Evolutionary conservation across 768 basidiomycete species (phyloP).

Genomic region (Macrolepiota albuminosa): DNA sequence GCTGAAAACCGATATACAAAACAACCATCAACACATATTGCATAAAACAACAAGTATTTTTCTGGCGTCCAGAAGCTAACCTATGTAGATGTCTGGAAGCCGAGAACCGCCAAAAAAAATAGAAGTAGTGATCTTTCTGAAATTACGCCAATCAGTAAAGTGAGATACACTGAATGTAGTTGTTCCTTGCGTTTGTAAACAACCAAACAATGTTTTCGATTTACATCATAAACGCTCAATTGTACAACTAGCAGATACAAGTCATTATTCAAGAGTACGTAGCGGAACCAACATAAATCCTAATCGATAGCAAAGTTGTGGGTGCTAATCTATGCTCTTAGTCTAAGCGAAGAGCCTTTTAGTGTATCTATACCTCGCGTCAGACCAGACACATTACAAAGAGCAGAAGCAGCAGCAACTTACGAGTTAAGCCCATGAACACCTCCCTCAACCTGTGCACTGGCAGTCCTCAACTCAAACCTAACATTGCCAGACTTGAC

Average conservation of each 20-base stretch:
- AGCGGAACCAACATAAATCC: neutral
- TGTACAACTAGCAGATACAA: constrained; percentile 8
- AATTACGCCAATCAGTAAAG: too few species aligned
- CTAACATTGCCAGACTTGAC: constrained; percentile 66
- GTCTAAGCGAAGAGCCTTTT: constrained; percentile 30
- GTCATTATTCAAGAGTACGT: constrained; percentile 3
- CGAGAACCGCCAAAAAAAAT: too few species aligned
- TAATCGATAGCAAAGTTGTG: neutral
- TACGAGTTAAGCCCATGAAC: constrained; percentile 95
- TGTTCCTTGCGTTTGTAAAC: too few species aligned
- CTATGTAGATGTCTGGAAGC: too few species aligned
- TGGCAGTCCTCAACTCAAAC: constrained; percentile 92
- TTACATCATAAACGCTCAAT: neutral
- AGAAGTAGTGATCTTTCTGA: too few species aligned
- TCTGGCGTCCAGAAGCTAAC: too few species aligned
- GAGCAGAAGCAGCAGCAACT: constrained; percentile 29
- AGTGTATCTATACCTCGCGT: constrained; percentile 25
- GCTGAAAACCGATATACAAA: too few species aligned
- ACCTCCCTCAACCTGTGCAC: constrained; percentile 93
- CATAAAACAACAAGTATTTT: too few species aligned
- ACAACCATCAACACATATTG: too few species aligned
- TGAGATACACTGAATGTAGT: too few species aligned
- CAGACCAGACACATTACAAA: constrained; percentile 1
- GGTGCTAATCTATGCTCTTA: neutral
- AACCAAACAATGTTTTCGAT: too few species aligned